Base-by-base conservation (phyloP, 306 rosid genomes). In the Macrotyloma uniflorum region DNA sequence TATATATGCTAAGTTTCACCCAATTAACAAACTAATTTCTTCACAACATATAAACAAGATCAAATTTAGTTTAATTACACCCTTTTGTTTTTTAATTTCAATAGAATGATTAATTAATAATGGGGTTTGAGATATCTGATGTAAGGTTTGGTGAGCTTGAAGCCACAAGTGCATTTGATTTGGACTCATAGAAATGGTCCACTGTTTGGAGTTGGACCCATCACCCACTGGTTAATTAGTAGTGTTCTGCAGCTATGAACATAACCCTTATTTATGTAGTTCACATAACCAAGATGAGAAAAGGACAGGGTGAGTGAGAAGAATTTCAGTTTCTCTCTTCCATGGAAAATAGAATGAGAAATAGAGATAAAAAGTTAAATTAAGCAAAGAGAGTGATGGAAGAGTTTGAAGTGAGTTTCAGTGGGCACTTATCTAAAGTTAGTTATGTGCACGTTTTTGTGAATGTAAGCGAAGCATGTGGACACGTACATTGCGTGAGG, bases 381-480 rank as follows among this genome's bases (percentile, higher is more conserved):
- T 42, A 76, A 76, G 43, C 26, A 63, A 36, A 63, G 51, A 40
- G 38, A 50, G 42, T 57, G 64, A 45, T 18, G 24, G 81, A 50
- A 79, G 84, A 76, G 74, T 79, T 71, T 74, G 0, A 84, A 84
- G 90, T 81, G 23, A 79, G 73, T 75, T 82, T 62, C 68, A 85
- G 15, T 72, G 75, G 73, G 23, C 83, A 76, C 54, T 67, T 76
- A 85, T 50, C 36, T 40, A 81, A 84, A 89, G 90, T 81, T 83
- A 84, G 91, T 86, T 85, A 89, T 78, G 89, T 88, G 88, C 92
- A 89, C 91, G 91, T 89, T 88, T 83, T 75, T 73, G 83, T 79
- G 88, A 86, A 77, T 80, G 83, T 78, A 80, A 85, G 86, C 79
- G 35, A 82, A 75, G 85, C 83, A 85, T 85, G 87, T 80, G 88